Evolutionary conservation across 2,329 filamentous ascomycete species (phyloP).

Genomic region (Nectriaceae sp.): DNA sequence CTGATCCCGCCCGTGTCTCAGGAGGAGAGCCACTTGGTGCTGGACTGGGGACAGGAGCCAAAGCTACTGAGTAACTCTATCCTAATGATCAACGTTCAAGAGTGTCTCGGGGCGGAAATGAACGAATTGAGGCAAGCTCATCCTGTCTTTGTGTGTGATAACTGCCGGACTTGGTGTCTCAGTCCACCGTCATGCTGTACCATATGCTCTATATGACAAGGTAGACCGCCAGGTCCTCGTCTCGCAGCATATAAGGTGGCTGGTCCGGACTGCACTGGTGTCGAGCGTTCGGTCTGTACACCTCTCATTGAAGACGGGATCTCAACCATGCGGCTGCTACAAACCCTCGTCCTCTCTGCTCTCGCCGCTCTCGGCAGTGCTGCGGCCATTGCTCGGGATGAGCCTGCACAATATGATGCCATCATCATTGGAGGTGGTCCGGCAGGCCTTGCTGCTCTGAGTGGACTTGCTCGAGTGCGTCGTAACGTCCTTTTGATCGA

Average conservation of each 20-base stretch:
- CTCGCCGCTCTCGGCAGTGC: constrained; percentile 17
- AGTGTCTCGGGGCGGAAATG: not conserved
- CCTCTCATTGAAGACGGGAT: not conserved
- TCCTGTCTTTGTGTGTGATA: not conserved
- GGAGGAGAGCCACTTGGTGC: not conserved
- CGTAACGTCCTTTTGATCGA: constrained; percentile 58
- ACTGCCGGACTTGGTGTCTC: not conserved
- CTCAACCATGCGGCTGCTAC: constrained; percentile 24
- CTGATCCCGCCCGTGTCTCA: not conserved
- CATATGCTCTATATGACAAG: not conserved
- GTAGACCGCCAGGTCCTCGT: too few relatives aligned
- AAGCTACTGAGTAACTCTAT: too few relatives aligned
- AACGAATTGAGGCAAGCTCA: not conserved
- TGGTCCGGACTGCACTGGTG: too few relatives aligned
- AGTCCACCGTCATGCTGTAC: not conserved
- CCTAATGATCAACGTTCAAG: not conserved
- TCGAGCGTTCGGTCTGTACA: not conserved
- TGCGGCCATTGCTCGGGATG: constrained; percentile 11
- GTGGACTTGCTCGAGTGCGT: constrained; percentile 59
- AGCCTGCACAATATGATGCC: constrained; percentile 48
- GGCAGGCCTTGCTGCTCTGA: constrained; percentile 54
- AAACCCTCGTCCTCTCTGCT: constrained; percentile 6
- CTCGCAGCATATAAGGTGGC: not conserved
- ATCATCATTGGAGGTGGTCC: constrained; percentile 61
- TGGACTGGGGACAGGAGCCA: too few relatives aligned